Base-by-base conservation (phyloP, 306 rosid species). In the Leucaena leucocephala region DNA sequence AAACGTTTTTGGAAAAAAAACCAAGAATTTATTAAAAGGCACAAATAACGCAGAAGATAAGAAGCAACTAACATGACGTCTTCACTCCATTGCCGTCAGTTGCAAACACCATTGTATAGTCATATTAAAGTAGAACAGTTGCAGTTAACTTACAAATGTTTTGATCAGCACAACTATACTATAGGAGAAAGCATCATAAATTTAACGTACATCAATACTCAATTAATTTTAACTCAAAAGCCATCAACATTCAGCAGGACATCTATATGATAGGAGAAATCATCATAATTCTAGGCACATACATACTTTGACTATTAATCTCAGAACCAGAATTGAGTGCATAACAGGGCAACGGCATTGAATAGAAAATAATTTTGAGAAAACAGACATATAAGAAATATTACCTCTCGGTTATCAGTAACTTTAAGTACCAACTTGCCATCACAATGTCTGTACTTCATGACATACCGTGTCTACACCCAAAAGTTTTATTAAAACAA, bases 401-500 rank as follows among this genome's bases (percentile, higher is more conserved):
- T 48, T 49, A 91, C 96, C 88, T 89, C 86, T 21, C 81, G 77
- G 42, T 89, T 84, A 71, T 91, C 90, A 5, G 91, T 86, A 88
- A 91, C 93, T 78, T 91, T 87, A 52, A 89, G 90, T 68, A 87
- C 93, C 85, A 91, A 76, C 75, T 91, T 91, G 62, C 96, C 90
- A 39, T 91, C 93, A 81, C 87, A 89, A 78, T 91, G 90, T 34
- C 96, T 78, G 77, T 91, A 91, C 86, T 91, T 89, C 86, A 91
- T 83, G 45, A 75, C 87, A 81, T 87, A 91, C 38, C 93, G 86
- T 15, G 96, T 91, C 93, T 91, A 57, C 78, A 89, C 77, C 52
- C 72, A 77, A 82, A 82, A 70, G 36, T 3, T 2, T 40, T 40
- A 39, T 38, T 48, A 40, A 4, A 22, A 9, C 65, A 27, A 3